Evolutionary conservation across 2,329 filamentous ascomycete genomes (phyloP).

Genomic region (Fusarium transvaalense): DNA sequence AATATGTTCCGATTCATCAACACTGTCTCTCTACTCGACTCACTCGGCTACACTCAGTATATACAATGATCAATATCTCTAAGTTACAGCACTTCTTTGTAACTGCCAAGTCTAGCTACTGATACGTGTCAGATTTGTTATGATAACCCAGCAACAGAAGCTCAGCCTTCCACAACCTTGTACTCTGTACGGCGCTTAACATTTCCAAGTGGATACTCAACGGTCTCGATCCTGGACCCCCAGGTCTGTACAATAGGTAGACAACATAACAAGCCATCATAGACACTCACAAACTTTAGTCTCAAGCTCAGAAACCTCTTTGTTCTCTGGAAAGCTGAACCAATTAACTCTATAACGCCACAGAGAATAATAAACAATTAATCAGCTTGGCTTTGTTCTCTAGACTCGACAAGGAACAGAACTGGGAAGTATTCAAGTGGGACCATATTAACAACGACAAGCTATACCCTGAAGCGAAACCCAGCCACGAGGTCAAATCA

Average conservation of each 20-base stretch:
- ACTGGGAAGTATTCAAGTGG: conserved; percentile 6
- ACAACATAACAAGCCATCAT: conserved; percentile 23
- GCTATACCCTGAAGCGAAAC: conserved; percentile 21
- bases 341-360: neutral
- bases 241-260: neutral
- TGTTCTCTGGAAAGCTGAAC: neutral
- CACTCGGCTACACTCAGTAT: too few relatives aligned
- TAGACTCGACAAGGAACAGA: neutral
- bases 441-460: neutral
- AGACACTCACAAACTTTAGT: conserved; percentile 13
- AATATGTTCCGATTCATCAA: neutral
- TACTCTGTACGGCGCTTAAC: conserved; percentile 22
- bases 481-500: conserved; percentile 20
- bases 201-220: conserved; percentile 17
- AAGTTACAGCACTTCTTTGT: too few relatives aligned
- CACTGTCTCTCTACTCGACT: neutral
- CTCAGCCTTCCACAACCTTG: conserved; percentile 12
- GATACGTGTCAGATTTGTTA: conserved; percentile 2
- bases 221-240: conserved; percentile 5
- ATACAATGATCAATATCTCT: too few relatives aligned
- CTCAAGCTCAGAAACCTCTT: conserved; percentile 11
- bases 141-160: conserved; percentile 25
- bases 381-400: neutral
- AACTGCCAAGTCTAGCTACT: neutral
- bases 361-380: neutral